Base-by-base conservation (phyloP, 495 filamentous ascomycete species). In the Durotheca rogersii region DNA sequence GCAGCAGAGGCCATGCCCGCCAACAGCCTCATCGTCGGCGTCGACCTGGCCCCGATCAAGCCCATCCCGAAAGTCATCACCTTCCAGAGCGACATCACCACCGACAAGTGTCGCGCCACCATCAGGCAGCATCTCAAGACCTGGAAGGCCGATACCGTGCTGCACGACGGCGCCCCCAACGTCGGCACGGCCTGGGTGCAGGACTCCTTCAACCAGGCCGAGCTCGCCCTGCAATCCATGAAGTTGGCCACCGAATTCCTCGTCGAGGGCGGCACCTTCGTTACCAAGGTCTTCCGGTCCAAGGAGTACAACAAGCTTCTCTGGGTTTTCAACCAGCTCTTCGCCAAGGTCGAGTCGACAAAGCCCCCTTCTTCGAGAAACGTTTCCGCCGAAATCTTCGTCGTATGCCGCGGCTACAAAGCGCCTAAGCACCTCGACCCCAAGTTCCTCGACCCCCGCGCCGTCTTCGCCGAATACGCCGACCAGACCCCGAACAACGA, bases 141-240 rank as follows among this genome's bases (percentile, higher is more conserved):
- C 14, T 96, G 90, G 90, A 97, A 96, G 68, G 94, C 90, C 32
- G 93, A 99, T 67, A 86, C 85, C 0, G 92, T 99, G n/a, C 77
- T 99, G 36, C 93, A 97, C 73, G 93, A 99, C 72, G 93, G 93
- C 72, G 93, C 93, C 7, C 93, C 93, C 36, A 99, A 97, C 61
- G 92, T 99, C 49, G 93, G 94, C 83, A 88, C 87, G 0, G 91
- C 93, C 1, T 99, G 93, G 93, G 86, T 96, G 36, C 94, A 97
- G 70, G 94, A 97, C 79, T 93, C 93, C 33, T 99, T 90, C 80
- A 92, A 90, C 30, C 93, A 99, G 69, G 91, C 94, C 20, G 93
- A 97, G 65, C 72, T 99, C n/a, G 90, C 85, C 7, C 72, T 99
- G 36, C 87, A 96, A 61, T 88, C 90, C 7, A 69, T 99, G 72